phyloP scores from a whole-genome alignment of 139 green algal species.

The Coelastrella sp. region DNA sequence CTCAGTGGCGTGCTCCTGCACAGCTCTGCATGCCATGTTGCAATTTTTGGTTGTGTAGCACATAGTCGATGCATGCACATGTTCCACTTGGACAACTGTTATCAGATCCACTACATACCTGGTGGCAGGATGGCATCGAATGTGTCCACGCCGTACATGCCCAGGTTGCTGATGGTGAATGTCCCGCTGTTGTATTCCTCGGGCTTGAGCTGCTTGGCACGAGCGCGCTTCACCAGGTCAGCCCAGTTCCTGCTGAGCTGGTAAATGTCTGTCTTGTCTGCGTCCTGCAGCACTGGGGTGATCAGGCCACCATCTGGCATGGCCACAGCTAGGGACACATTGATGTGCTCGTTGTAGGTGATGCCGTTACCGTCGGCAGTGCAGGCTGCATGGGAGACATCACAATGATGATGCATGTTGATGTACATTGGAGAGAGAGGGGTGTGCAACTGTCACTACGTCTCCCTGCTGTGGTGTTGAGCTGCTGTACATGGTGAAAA shows the following conservation, averaged over 20 bases:
- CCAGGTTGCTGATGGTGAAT: conserved; percentile 99
- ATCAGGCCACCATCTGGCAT: conserved; percentile 98
- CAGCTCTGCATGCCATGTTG: not conserved
- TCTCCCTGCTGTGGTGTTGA: too few relatives aligned
- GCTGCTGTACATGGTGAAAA: not conserved
- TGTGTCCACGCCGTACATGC: conserved; percentile 97
- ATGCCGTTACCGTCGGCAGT: conserved; percentile 90
- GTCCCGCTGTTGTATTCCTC: conserved; percentile 91
- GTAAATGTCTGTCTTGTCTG: conserved; percentile 76
- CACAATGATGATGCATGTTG: not conserved
- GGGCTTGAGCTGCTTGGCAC: conserved; percentile 91
- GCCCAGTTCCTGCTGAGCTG: conserved; percentile 64
- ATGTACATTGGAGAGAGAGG: too few relatives aligned
- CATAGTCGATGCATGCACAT: not conserved
- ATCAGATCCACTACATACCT: conserved; percentile 52
- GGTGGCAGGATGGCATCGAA: conserved; percentile 98
- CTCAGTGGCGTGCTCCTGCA: too few relatives aligned
- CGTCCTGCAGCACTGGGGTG: conserved; percentile 96
- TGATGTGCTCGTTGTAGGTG: conserved; percentile 95
- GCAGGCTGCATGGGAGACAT: conserved; percentile 65
- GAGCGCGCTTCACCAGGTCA: conserved; percentile 92
- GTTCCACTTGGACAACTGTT: not conserved
- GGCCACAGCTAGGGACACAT: conserved; percentile 95
- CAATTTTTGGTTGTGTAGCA: not conserved
- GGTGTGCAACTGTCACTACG: too few relatives aligned